phyloP scores from a whole-genome alignment of 768 basidiomycete genomes.

The Lentinus tigrinus region DNA sequence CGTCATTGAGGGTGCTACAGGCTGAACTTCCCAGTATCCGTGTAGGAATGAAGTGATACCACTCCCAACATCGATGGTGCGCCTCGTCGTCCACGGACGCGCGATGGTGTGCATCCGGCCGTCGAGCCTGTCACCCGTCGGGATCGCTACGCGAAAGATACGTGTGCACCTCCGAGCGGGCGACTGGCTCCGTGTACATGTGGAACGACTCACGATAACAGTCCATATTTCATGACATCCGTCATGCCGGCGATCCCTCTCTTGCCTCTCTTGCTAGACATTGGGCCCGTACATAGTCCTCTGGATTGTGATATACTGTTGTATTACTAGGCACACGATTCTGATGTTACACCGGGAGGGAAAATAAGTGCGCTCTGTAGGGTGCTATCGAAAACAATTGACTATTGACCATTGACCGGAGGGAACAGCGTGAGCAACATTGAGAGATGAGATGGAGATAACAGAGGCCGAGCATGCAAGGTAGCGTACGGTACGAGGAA shows the following conservation, averaged over 20 bases:
- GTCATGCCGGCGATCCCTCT: not conserved
- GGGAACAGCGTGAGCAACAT: conserved; percentile 12
- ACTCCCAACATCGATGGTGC: not conserved
- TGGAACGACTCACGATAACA: conserved; percentile 6
- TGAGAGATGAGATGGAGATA: conserved; percentile 2
- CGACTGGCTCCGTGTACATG: not conserved
- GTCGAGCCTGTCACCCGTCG: too few species aligned
- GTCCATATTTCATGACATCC: not conserved
- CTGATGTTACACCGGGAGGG: conserved; percentile 13
- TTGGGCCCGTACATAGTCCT: not conserved
- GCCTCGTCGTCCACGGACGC: not conserved
- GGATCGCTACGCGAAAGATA: not conserved
- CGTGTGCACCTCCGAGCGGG: not conserved
- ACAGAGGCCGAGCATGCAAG: conserved; percentile 5
- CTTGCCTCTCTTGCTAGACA: not conserved
- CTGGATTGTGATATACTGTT: conserved; percentile 7
- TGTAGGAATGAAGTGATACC: conserved; percentile 14
- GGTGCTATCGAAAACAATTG: conserved; percentile 19
- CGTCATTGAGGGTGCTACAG: not conserved
- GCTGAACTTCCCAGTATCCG: conserved; percentile 8
- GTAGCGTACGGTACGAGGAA: conserved; percentile 3
- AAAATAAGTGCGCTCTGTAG: conserved; percentile 9
- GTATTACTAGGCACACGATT: conserved; percentile 15
- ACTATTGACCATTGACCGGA: not conserved
- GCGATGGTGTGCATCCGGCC: not conserved